Percentiles rank a stretch among this genome's conserved stretches.
Evolutionary conservation across 176 grass and related monocot species (phyloP).

Genomic region (Triticum aestivum): IWGSC_CS_RefSeq_v2.1 NC_057804.1:71453903-71454402

Average conservation of each 20-base stretch:
- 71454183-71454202: neutral
- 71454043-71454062: neutral
- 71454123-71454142: neutral
- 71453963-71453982: neutral
- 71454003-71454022: neutral
- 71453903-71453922: neutral
- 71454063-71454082: neutral
- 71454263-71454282: neutral
- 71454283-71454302: neutral
- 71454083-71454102: neutral
- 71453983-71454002: neutral
- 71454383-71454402: neutral
- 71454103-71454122: neutral
- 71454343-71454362: neutral
- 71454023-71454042: neutral
- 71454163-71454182: neutral
- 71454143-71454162: too few species aligned
- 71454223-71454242: neutral
- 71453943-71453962: neutral
- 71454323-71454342: neutral
- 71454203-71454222: conserved; percentile 8
- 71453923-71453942: neutral
- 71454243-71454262: neutral
- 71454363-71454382: neutral
- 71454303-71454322: neutral